Evolutionary conservation across 331 rosid species (phyloP).

Genomic region (Quercus phellos): DNA sequence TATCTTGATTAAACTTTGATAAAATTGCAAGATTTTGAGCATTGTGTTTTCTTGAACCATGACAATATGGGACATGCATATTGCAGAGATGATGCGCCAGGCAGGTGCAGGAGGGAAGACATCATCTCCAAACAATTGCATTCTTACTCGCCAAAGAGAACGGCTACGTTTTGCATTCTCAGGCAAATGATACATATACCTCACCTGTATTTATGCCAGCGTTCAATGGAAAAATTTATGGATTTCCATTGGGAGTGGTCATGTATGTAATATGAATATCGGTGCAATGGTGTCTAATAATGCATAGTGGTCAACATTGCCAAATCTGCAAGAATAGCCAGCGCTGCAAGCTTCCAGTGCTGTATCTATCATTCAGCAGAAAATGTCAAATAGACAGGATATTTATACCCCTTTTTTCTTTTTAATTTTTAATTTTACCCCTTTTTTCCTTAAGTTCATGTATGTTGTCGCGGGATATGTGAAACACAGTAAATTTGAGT

Average conservation of each 20-base stretch:
- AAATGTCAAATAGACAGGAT: slow-evolving; percentile 1
- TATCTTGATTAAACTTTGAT: not conserved
- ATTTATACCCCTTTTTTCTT: not conserved
- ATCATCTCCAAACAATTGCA: slow-evolving; percentile 50
- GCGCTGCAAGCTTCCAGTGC: not conserved
- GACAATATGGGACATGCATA: slow-evolving; percentile 13
- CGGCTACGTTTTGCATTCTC: slow-evolving; percentile 22
- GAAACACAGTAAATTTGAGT: slow-evolving; percentile 5
- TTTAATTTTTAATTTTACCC: not conserved
- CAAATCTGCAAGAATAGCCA: not conserved
- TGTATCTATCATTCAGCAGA: slow-evolving; percentile 5
- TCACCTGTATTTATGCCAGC: slow-evolving; percentile 20
- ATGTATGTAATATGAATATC: slow-evolving; percentile 5
- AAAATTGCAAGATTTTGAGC: not conserved
- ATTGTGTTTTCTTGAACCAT: slow-evolving; percentile 17
- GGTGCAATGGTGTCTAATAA: slow-evolving; percentile 5
- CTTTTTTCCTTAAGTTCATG: slow-evolving; percentile 5
- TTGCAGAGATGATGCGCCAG: slow-evolving; percentile 77
- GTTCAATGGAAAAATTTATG: slow-evolving; percentile 19
- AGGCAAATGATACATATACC: slow-evolving; percentile 26
- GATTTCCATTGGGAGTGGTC: slow-evolving; percentile 22
- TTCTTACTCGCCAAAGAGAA: slow-evolving; percentile 33
- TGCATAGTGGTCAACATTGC: slow-evolving; percentile 2
- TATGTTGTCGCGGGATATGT: slow-evolving; percentile 10
- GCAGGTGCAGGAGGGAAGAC: slow-evolving; percentile 58